phyloP scores from a whole-genome alignment of 345 rosid genomes.

The Corchorus capsularis region DNA sequence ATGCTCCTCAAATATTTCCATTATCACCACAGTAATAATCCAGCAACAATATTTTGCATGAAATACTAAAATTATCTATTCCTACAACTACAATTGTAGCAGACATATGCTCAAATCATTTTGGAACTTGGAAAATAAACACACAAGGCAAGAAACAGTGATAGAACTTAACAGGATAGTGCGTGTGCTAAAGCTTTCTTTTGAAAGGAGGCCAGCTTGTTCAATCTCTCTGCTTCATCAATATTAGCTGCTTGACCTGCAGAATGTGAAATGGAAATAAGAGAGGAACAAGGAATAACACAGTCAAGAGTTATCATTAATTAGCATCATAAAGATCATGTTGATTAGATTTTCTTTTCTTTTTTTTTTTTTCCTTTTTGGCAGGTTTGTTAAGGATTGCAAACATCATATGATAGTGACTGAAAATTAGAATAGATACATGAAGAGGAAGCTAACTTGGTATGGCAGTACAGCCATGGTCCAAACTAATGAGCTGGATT shows the following conservation, averaged over 20 bases:
- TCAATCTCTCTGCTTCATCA: conserved; percentile 52
- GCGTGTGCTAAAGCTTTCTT: conserved; percentile 88
- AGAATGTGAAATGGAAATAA: not conserved
- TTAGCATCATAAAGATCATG: not conserved
- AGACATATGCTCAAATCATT: not conserved
- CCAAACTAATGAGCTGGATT: not conserved
- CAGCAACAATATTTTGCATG: conserved; percentile 1
- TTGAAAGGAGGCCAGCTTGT: conserved; percentile 80
- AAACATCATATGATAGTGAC: not conserved
- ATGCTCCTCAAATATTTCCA: not conserved
- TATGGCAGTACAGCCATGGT: not conserved
- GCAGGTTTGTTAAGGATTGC: not conserved
- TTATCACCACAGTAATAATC: not conserved
- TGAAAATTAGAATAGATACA: not conserved
- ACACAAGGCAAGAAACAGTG: not conserved
- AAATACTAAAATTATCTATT: conserved; percentile 23
- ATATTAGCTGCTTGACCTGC: conserved; percentile 33
- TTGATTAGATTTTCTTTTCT: not conserved
- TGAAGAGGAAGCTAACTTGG: not conserved
- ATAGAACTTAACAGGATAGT: conserved; percentile 56
- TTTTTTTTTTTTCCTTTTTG: no score
- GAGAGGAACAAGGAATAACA: not conserved
- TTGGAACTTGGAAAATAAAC: not conserved
- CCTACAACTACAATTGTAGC: conserved; percentile 15
- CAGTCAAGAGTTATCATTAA: not conserved